Base-by-base conservation (phyloP, 495 filamentous ascomycete species). In the Penicillium angulare region DNA sequence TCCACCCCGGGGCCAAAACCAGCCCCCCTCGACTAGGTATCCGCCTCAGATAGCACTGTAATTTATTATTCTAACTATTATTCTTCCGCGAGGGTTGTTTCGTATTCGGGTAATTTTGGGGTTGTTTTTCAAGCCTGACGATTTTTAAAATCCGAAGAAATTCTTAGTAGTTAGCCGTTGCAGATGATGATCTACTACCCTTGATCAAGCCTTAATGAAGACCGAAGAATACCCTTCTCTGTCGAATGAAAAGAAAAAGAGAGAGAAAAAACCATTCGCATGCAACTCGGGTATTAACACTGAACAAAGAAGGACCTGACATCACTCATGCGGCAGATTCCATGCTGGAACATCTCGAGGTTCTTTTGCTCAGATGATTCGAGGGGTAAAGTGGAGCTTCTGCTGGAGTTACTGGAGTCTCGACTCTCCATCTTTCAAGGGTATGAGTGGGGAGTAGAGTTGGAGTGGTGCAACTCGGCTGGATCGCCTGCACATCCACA, bases 321-420 rank as follows among this genome's bases (percentile, higher is more conserved):
- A 43, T 43, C 41, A 43, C 23, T n/a, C 34, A 20, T 15, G n/a
- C 17, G 34, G 13, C 34, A 31, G 27, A n/a, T 20, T 38, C n/a
- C 16, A 7, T 16, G 8, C 34, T 20, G 34, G n/a, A n/a, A n/a
- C n/a, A 26, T 27, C 21, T 21, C n/a, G 13, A 33, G 43, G 24
- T 32, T 16, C 16, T 24, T 31, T 33, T 31, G 16, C 22, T 16
- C 15, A 32, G 18, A 34, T 35, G 43, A 47, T 47, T 31, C 32
- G 43, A 35, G 41, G 41, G 41, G 41, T 29, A 44, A 35, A 47
- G 43, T 46, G 45, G 34, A 48, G 45, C 20, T 48, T 2, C 2
- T 15, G 8, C 13, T 38, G 16, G 22, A 41, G 16, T 16, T n/a
- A n/a, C 27, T 12, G 1, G 15, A 46, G 29, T 32, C 42, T 44